Evolutionary conservation across 345 rosid genomes (phyloP).

Genomic region (Isatis tinctoria): DNA sequence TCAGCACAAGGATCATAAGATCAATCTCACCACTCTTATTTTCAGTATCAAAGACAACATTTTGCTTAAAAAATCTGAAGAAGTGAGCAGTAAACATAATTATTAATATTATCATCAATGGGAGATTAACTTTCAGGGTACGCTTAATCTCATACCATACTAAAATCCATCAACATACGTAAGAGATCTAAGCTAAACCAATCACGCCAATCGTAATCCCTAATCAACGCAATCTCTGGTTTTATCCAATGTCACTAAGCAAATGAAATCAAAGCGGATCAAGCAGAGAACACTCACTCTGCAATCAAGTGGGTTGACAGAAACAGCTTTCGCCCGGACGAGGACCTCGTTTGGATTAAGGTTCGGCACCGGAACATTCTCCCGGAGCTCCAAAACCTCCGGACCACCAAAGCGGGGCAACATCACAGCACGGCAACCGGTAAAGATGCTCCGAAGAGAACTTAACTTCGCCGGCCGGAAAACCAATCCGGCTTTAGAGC

Average conservation of each 20-base stretch:
- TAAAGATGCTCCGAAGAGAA: conserved; percentile 46
- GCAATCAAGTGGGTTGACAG: conserved; percentile 88
- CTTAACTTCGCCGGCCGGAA: conserved; percentile 20
- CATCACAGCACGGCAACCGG: conserved; percentile 78
- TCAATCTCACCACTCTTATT: neutral
- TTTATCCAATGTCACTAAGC: conserved; percentile 7
- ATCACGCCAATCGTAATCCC: neutral
- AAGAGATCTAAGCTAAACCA: conserved; percentile 3
- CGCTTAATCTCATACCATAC: neutral
- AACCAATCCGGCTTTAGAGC: neutral
- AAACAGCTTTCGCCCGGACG: conserved; percentile 80
- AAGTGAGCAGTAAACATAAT: neutral
- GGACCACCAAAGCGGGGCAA: conserved; percentile 92
- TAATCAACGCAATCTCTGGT: neutral
- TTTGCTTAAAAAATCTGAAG: neutral
- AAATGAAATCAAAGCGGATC: conserved; percentile 12
- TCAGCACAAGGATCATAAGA: neutral
- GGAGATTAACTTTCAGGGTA: neutral
- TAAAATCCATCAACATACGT: neutral
- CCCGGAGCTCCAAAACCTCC: conserved; percentile 74
- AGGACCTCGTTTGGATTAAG: conserved; percentile 76
- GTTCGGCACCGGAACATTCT: conserved; percentile 66
- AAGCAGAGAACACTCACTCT: conserved; percentile 51
- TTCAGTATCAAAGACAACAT: neutral
- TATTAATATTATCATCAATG: neutral